Conservation (phyloP, 495 filamentous ascomycete species). For the Penicillium robsamsonii region DNA sequence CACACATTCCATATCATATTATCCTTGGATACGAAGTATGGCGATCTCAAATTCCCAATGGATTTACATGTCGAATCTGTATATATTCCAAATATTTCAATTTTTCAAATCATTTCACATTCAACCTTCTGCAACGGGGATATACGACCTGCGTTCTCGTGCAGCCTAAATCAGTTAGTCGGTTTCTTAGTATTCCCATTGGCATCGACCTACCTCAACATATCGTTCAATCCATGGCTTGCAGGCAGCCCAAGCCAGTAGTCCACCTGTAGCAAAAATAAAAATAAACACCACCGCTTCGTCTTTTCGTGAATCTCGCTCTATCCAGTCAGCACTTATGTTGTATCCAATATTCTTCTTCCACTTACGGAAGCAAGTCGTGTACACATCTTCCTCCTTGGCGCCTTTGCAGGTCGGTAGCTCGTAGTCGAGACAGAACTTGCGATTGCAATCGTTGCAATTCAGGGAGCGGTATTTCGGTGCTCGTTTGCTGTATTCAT, state of each 20-base stretch:
- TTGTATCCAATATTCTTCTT: neutral
- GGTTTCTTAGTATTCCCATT: neutral
- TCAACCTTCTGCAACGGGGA: constrained; percentile 38
- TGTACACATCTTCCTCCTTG: constrained; percentile 82
- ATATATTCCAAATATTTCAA: neutral
- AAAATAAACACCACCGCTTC: constrained; percentile 90
- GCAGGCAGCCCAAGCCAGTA: constrained; percentile 76
- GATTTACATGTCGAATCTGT: neutral
- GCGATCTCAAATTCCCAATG: no score
- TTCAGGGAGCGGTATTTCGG: constrained; percentile 44
- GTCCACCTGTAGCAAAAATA: constrained; percentile 77
- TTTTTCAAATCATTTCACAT: constrained; percentile 1
- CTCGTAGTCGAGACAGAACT: constrained; percentile 82
- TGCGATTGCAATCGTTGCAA: constrained; percentile 86
- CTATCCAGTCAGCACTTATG: constrained; percentile 35
- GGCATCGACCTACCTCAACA: constrained; percentile 45
- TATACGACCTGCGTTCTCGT: constrained; percentile 45
- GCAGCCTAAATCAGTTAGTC: constrained; percentile 31
- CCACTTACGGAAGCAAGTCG: constrained; percentile 79
- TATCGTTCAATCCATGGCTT: constrained; percentile 63
- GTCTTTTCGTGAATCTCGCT: constrained; percentile 87
- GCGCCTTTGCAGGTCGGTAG: constrained; percentile 82
- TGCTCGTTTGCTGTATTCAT: constrained; percentile 19
- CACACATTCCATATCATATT: no score
- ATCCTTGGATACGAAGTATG: no score